phyloP scores from a whole-genome alignment of 345 rosid species.

The Populus deltoides region DNA sequence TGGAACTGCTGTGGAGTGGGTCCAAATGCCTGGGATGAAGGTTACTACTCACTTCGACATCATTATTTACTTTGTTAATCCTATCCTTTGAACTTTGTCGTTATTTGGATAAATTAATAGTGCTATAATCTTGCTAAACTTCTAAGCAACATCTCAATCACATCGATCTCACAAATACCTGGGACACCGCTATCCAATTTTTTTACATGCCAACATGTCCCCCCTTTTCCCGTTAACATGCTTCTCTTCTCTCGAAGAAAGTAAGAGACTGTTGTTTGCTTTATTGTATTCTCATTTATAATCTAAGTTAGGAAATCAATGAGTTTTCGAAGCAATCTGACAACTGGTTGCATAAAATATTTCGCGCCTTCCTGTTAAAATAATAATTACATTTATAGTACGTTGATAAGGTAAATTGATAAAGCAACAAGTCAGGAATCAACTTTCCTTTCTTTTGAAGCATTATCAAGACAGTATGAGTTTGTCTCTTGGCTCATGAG shows the following conservation, averaged over 20 bases:
- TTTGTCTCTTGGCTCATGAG: background rate
- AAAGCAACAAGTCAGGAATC: background rate
- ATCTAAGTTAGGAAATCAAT: background rate
- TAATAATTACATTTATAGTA: background rate
- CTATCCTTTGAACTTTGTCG: background rate
- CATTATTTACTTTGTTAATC: constrained; percentile 7
- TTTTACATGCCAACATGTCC: constrained; percentile 8
- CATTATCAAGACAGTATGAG: background rate
- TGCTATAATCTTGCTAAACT: constrained; percentile 12
- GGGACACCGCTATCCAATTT: background rate
- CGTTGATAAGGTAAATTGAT: background rate
- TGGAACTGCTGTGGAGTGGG: constrained; percentile 99
- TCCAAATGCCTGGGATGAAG: constrained; percentile 99
- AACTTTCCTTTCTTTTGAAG: background rate
- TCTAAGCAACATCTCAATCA: constrained; percentile 18
- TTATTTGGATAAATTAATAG: background rate
- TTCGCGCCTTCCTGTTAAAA: background rate
- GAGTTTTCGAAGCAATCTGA: background rate
- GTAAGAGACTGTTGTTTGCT: background rate
- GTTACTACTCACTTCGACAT: constrained; percentile 33
- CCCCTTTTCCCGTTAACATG: background rate
- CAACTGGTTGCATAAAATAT: background rate
- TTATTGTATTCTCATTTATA: background rate
- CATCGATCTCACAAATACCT: background rate
- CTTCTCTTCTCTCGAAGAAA: background rate